Conservation (phyloP, 75 land plant genomes). For the Sequoia sempervirens region DNA sequence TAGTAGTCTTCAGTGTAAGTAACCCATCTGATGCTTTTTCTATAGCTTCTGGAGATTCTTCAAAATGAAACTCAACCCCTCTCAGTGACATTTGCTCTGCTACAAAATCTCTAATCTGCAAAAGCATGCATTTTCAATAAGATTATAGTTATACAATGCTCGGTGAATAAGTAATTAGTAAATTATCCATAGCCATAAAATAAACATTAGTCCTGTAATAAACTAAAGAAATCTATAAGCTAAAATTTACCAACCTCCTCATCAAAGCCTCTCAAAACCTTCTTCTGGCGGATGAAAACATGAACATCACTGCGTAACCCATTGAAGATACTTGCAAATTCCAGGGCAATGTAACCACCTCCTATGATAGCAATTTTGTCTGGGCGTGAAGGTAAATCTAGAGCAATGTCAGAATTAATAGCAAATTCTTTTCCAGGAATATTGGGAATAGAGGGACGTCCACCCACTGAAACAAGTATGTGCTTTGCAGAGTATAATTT, state of each 20-base stretch:
- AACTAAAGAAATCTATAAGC: background rate
- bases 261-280: conserved; percentile 87
- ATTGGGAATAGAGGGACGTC: conserved; percentile 80
- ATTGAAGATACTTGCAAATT: conserved; percentile 98
- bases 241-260: conserved; percentile 57
- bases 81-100: conserved; percentile 82
- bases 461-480: conserved; percentile 93
- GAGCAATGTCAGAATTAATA: conserved; percentile 93
- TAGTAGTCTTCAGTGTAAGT: conserved; percentile 71
- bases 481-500: conserved; percentile 78
- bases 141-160: background rate
- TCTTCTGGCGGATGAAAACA: conserved; percentile 73
- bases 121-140: background rate
- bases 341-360: conserved; percentile 97
- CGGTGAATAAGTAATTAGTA: background rate
- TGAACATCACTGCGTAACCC: conserved; percentile 88
- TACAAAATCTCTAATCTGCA: conserved; percentile 93
- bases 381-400: conserved; percentile 91
- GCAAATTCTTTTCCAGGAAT: conserved; percentile 93
- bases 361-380: conserved; percentile 94
- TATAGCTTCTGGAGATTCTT: conserved; percentile 87
- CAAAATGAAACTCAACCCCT: conserved; percentile 90
- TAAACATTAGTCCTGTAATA: background rate
- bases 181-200: background rate
- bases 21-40: conserved; percentile 68